Conservation (phyloP, 768 basidiomycete genomes). For the Lyophyllum shimeji region DNA sequence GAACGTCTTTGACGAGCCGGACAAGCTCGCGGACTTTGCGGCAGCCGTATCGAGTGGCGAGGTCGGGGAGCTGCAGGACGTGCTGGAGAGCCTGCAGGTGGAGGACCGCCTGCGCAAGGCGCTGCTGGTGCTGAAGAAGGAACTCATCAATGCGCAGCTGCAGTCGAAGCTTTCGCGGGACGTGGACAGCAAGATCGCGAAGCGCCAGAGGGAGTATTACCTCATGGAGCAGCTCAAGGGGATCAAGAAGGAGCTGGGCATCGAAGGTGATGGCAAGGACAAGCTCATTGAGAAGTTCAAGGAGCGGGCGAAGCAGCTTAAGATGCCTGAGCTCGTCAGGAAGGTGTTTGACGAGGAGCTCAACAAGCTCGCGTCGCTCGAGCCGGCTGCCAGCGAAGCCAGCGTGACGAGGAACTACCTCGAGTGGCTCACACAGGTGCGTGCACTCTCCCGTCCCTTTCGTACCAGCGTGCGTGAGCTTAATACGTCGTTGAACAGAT, state of each 20-base stretch:
- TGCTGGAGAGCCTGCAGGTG: constrained; percentile 82
- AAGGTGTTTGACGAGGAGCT: constrained; percentile 98
- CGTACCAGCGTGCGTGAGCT: constrained; percentile 6
- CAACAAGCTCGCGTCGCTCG: constrained; percentile 83
- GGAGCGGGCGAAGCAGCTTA: constrained; percentile 75
- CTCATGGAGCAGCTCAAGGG: constrained; percentile 96
- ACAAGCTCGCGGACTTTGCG: constrained; percentile 95
- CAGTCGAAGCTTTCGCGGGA: constrained; percentile 92
- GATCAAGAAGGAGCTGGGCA: constrained; percentile 94
- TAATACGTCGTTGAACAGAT: constrained; percentile 46
- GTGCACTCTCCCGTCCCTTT: constrained; percentile 11
- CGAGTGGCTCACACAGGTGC: constrained; percentile 85
- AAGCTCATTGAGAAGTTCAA: constrained; percentile 91
- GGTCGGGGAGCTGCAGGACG: constrained; percentile 88
- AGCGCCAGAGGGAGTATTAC: constrained; percentile 92
- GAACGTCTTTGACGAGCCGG: constrained; percentile 96
- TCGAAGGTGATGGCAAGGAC: constrained; percentile 95
- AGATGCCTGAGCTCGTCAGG: constrained; percentile 86
- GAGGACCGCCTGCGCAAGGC: constrained; percentile 91
- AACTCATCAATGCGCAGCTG: constrained; percentile 93
- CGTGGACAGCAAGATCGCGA: constrained; percentile 93
- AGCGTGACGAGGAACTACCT: constrained; percentile 94
- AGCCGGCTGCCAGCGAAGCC: constrained; percentile 89
- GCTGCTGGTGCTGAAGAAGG: constrained; percentile 92
- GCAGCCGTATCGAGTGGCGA: constrained; percentile 96